Conservation (phyloP, 768 basidiomycete species). For the Trametopsis cervina region DNA sequence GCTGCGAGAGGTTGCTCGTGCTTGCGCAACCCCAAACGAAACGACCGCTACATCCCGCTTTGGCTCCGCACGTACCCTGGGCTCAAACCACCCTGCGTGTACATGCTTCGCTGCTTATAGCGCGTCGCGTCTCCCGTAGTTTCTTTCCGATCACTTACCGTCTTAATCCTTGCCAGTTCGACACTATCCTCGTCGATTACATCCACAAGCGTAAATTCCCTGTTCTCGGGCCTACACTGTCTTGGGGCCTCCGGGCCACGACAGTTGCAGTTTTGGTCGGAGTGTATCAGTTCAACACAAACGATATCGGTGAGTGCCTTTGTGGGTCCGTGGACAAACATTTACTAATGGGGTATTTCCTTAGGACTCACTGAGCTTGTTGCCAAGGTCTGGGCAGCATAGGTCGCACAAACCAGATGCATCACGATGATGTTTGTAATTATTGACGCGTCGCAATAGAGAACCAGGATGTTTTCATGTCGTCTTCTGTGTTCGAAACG, state of each 20-base stretch:
- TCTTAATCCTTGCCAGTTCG: conserved; percentile 63
- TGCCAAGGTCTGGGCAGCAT: conserved; percentile 78
- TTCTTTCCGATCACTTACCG: no score
- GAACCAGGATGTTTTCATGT: not conserved
- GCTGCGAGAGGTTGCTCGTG: no score
- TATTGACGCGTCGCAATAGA: not conserved
- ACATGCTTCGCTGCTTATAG: no score
- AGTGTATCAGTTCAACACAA: conserved; percentile 97
- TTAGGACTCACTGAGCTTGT: conserved; percentile 84
- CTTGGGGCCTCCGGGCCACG: conserved; percentile 72
- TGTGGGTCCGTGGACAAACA: not conserved
- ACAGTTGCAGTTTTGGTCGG: conserved; percentile 84
- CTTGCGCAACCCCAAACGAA: no score
- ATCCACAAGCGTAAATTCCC: conserved; percentile 92
- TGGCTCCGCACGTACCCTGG: no score
- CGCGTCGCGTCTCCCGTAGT: no score
- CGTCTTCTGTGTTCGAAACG: no score
- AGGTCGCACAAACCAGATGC: conserved; percentile 8
- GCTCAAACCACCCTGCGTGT: no score
- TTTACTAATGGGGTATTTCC: conserved; percentile 6
- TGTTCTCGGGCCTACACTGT: conserved; percentile 54
- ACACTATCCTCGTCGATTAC: conserved; percentile 78
- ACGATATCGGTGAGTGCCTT: conserved; percentile 84
- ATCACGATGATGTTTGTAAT: not conserved
- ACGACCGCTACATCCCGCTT: no score